phyloP scores from a whole-genome alignment of 805 yeast species.

The Tetrapisispora arboricola region DNA sequence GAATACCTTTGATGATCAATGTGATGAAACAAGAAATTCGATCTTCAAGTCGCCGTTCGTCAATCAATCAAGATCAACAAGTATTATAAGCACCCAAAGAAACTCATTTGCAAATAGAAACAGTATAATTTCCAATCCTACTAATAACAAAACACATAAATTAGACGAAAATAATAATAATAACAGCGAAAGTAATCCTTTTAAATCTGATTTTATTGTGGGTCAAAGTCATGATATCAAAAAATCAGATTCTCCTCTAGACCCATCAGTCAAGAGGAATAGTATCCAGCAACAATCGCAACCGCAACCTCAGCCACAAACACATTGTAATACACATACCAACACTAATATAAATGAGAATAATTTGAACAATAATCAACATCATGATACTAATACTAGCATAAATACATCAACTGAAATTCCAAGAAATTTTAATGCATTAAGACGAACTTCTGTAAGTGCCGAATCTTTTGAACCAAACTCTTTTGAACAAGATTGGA shows the following conservation, averaged over 20 bases:
- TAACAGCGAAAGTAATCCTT: neutral
- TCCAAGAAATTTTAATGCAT: constrained; percentile 59
- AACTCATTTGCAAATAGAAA: constrained; percentile 3
- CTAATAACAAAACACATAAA: constrained; percentile 20
- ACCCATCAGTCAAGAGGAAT: constrained; percentile 1
- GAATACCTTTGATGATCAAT: constrained; percentile 30
- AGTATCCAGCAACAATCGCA: neutral
- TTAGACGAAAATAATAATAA: neutral
- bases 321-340: neutral
- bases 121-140: constrained; percentile 5
- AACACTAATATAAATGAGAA: neutral
- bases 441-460: constrained; percentile 80
- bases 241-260: constrained; percentile 2
- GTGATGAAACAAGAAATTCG: constrained; percentile 15
- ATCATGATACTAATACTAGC: neutral
- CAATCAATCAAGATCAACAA: constrained; percentile 16
- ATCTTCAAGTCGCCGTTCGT: constrained; percentile 3
- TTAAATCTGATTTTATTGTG: constrained; percentile 2
- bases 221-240: neutral
- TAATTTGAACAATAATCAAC: neutral
- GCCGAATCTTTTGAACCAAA: constrained; percentile 82
- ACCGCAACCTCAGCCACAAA: neutral
- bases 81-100: constrained; percentile 6
- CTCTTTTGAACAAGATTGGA: constrained; percentile 60
- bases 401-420: constrained; percentile 13